Percentiles rank a stretch among this genome's conserved stretches.
These are phyloP conservation scores for Physcomitrium patens DNA, from an alignment of 225 moss, liverwort and hornwort genomes.

Conservation along the genomic window DNA sequence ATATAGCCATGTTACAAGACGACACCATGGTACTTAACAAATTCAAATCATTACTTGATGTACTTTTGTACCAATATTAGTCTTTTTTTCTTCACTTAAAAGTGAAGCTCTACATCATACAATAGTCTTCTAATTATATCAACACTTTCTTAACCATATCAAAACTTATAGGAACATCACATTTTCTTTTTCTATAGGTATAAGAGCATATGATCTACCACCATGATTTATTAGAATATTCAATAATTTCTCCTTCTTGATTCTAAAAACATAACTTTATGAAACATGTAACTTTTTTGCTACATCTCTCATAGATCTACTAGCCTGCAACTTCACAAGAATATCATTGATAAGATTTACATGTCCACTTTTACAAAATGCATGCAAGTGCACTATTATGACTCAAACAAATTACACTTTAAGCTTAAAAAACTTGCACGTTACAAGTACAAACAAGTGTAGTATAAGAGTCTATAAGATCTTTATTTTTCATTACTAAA, in stretches of 20 bases:
- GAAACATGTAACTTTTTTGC: background rate
- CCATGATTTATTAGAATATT: background rate
- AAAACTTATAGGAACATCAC: no score
- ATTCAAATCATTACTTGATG: no score
- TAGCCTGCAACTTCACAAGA: background rate
- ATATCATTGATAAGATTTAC: background rate
- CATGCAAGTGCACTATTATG: background rate
- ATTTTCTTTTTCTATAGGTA: background rate
- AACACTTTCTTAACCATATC: no score
- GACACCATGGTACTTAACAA: no score
- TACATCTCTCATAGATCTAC: background rate
- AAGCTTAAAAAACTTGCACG: no score
- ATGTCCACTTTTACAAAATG: background rate
- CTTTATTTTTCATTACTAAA: background rate
- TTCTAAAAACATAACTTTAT: background rate
- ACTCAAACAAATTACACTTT: background rate
- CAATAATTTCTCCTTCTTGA: background rate
- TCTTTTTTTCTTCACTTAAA: no score
- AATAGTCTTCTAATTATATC: no score
- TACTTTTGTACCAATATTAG: no score
- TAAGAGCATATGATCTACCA: background rate
- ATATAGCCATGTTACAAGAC: no score
- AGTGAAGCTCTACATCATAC: no score
- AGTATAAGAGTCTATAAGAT: background rate
- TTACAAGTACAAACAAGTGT: no score